phyloP scores from a whole-genome alignment of 2,329 filamentous ascomycete species.

The Macrophomina tecta region DNA sequence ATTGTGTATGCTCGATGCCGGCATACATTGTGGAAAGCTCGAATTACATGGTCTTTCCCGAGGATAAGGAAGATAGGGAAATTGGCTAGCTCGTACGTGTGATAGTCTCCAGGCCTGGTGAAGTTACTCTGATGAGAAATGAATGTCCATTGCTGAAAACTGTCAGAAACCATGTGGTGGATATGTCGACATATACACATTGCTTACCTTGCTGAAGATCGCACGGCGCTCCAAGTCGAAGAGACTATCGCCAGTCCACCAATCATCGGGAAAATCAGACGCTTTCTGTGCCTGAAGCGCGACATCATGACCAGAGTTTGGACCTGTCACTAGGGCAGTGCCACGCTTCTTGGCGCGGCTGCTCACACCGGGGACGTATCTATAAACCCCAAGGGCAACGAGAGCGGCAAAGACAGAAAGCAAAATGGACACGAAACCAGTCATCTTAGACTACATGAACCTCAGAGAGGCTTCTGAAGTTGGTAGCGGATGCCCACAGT shows the following conservation, averaged over 20 bases:
- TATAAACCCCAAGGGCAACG: background rate
- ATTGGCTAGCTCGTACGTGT: constrained; percentile 43
- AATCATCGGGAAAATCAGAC: constrained; percentile 48
- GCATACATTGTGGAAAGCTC: constrained; percentile 54
- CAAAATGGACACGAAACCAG: background rate
- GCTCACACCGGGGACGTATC: background rate
- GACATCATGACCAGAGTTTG: background rate
- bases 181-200: background rate
- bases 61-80: constrained; percentile 50
- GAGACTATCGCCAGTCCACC: constrained; percentile 49
- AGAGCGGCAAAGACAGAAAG: background rate
- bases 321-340: background rate
- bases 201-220: constrained; percentile 55
- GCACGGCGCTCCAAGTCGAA: constrained; percentile 57
- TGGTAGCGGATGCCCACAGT: background rate
- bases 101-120: constrained; percentile 44
- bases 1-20: constrained; percentile 54
- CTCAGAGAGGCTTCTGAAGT: background rate
- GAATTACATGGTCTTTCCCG: constrained; percentile 42
- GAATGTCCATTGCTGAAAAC: constrained; percentile 45
- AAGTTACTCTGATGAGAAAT: constrained; percentile 46
- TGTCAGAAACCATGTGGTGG: constrained; percentile 19
- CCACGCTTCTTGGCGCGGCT: background rate
- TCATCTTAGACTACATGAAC: background rate
- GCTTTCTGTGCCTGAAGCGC: constrained; percentile 39